Conservation (phyloP, 345 rosid species). For the Citrus trifoliata region DNA sequence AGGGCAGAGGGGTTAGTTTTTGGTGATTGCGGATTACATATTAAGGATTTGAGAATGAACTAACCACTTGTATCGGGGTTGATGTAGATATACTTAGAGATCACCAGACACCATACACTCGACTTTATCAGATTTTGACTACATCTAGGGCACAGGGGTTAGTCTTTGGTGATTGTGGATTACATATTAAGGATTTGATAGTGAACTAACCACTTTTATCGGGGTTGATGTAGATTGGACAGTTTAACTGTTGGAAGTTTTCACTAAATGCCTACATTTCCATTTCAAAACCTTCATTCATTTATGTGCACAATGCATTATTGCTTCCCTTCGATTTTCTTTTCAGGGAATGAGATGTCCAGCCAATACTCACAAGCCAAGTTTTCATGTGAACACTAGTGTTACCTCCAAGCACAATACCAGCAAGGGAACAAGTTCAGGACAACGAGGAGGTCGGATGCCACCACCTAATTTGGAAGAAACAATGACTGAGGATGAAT, state of each 20-base stretch:
- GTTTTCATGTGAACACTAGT: slow-evolving; percentile 91
- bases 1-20: background rate
- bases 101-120: background rate
- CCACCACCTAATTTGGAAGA: slow-evolving; percentile 67
- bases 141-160: background rate
- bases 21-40: background rate
- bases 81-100: background rate
- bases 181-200: background rate
- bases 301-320: background rate
- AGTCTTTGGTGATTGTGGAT: background rate
- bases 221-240: background rate
- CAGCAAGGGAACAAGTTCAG: slow-evolving; percentile 57
- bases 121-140: background rate
- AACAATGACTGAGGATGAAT: slow-evolving; percentile 87
- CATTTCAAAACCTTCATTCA: background rate
- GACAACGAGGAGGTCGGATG: slow-evolving; percentile 56
- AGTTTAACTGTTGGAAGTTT: background rate
- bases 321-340: background rate
- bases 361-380: slow-evolving; percentile 91
- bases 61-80: background rate
- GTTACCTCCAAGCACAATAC: slow-evolving; percentile 46
- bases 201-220: background rate
- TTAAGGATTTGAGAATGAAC: background rate
- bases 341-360: slow-evolving; percentile 96
- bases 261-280: background rate